Percentiles rank a stretch among this genome's conserved stretches.
phyloP scores from a whole-genome alignment of 805 yeast species.

The Saturnispora hagleri region DNA sequence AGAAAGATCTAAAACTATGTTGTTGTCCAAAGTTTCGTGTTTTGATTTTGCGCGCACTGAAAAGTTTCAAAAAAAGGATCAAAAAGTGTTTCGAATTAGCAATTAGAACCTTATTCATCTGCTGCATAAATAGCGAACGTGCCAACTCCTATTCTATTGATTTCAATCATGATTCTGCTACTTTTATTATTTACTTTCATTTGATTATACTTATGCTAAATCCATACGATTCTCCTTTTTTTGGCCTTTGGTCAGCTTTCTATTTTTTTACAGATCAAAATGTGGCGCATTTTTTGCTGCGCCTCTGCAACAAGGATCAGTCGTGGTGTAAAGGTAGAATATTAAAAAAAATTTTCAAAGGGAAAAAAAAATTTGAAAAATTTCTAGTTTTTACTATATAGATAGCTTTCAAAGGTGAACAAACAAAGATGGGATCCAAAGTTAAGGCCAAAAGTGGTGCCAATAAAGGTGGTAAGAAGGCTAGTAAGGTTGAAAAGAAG shows the following conservation, averaged over 20 bases:
- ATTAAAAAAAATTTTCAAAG: not conserved
- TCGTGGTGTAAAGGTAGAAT: not conserved
- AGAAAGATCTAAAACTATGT: not conserved
- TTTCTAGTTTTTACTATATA: constrained; percentile 4
- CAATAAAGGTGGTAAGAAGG: constrained; percentile 24
- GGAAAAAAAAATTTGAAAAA: constrained; percentile 1
- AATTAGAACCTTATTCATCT: no score
- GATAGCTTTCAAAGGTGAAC: constrained; percentile 2
- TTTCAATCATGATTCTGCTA: no score
- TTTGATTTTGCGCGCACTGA: constrained; percentile 1
- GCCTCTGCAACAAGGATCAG: not conserved
- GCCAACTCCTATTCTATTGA: no score
- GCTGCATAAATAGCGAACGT: not conserved
- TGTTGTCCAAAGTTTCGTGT: constrained; percentile 6
- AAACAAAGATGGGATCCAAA: constrained; percentile 6
- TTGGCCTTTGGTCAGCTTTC: not conserved
- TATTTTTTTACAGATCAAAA: not conserved
- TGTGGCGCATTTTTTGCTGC: not conserved
- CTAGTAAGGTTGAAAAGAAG: constrained; percentile 3
- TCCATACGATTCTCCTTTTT: not conserved
- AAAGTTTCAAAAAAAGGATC: not conserved
- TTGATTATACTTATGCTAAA: no score
- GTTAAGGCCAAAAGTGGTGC: constrained; percentile 21
- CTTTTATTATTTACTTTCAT: no score
- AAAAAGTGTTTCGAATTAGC: not conserved